These are phyloP conservation scores for Alternaria arborescens DNA, from an alignment of 2,329 filamentous ascomycete species.

Conservation along the genomic window DNA sequence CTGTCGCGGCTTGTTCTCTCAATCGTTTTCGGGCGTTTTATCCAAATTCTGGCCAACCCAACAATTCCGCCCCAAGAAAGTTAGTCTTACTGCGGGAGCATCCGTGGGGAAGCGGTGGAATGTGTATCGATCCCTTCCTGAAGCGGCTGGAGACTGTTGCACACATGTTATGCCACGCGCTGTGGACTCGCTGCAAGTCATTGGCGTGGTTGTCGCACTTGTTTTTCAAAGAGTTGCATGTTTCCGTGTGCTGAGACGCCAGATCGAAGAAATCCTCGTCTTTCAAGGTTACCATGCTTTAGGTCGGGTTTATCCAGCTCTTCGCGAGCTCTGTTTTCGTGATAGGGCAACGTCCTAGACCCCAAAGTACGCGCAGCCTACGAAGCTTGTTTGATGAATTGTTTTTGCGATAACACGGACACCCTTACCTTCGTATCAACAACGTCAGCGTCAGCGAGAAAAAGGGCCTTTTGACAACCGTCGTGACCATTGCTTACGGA, in stretches of 20 bases:
- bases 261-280: not conserved
- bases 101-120: slow-evolving; percentile 23
- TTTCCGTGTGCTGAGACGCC: not conserved
- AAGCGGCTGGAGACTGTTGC: not conserved
- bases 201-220: not conserved
- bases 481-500: not conserved
- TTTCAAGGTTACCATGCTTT: no score
- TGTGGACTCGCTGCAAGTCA: not conserved
- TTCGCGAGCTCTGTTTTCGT: not conserved
- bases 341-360: not conserved
- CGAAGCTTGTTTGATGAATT: not conserved
- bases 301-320: no score
- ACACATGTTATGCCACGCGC: not conserved
- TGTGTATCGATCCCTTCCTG: slow-evolving; percentile 21
- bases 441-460: not conserved
- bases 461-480: not conserved
- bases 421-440: not conserved
- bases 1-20: not conserved
- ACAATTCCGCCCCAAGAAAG: slow-evolving; percentile 11
- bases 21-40: not conserved
- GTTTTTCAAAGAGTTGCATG: not conserved
- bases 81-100: slow-evolving; percentile 32
- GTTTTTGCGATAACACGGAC: not conserved
- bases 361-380: not conserved
- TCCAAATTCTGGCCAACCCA: not conserved